phyloP scores from a whole-genome alignment of 2,329 filamentous ascomycete genomes.

The Sphaerulina musiva region DNA sequence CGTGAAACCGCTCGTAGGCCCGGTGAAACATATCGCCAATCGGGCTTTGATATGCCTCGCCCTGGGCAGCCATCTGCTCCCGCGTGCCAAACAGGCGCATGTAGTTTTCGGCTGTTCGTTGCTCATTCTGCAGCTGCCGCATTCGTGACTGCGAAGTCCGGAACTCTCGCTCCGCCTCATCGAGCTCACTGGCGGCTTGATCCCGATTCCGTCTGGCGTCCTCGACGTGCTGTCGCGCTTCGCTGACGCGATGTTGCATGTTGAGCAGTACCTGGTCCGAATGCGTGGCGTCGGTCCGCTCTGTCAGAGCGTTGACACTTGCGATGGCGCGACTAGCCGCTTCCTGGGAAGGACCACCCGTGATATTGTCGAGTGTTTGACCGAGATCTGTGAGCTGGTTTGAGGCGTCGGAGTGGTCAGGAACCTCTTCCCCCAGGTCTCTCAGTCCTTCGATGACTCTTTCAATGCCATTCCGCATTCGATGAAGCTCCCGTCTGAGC shows the following conservation, averaged over 20 bases:
- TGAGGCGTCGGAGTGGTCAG: constrained; percentile 30
- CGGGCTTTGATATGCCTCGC: constrained; percentile 45
- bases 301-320: constrained; percentile 21
- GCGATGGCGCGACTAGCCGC: constrained; percentile 22
- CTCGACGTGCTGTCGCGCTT: constrained; percentile 29
- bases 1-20: constrained; percentile 40
- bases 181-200: constrained; percentile 32
- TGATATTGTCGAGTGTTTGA: constrained; percentile 28
- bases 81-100: constrained; percentile 42
- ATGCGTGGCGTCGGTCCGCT: constrained; percentile 13
- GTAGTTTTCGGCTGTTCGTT: constrained; percentile 35
- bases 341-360: constrained; percentile 18
- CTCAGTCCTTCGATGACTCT: constrained; percentile 34
- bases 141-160: constrained; percentile 28
- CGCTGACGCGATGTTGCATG: constrained; percentile 29
- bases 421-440: constrained; percentile 34
- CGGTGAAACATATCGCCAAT: constrained; percentile 44
- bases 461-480: constrained; percentile 36
- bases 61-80: constrained; percentile 41
- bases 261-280: constrained; percentile 23
- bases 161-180: constrained; percentile 31
- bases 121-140: constrained; percentile 32
- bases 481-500: constrained; percentile 33
- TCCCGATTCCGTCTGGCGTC: constrained; percentile 31
- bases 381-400: constrained; percentile 27